Conservation (phyloP, 2,329 filamentous ascomycete species). For the Paecilomyces fulvus region DNA sequence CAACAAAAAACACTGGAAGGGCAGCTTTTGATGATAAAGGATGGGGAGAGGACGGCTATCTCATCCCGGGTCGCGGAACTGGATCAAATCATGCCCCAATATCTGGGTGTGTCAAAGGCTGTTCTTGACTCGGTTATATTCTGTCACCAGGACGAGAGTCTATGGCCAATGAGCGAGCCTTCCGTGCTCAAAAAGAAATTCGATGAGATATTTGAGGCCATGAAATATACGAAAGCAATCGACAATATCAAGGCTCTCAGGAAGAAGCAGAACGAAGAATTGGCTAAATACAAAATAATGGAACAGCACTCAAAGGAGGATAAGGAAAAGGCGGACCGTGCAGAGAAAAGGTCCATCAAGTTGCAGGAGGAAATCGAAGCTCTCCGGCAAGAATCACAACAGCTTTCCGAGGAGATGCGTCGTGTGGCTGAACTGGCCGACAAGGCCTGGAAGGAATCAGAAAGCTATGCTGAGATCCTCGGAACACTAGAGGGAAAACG, state of each 20-base stretch:
- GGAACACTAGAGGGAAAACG: slow-evolving; percentile 68
- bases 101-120: slow-evolving; percentile 80
- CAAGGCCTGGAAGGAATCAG: slow-evolving; percentile 63
- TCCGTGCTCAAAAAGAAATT: slow-evolving; percentile 82
- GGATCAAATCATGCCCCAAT: slow-evolving; percentile 73
- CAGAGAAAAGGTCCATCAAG: slow-evolving; percentile 55
- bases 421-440: slow-evolving; percentile 44
- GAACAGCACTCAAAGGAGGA: slow-evolving; percentile 72
- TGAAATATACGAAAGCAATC: slow-evolving; percentile 95
- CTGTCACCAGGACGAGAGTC: slow-evolving; percentile 94
- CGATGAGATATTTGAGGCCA: slow-evolving; percentile 94
- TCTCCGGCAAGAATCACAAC: slow-evolving; percentile 53
- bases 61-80: slow-evolving; percentile 76
- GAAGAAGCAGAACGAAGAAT: slow-evolving; percentile 71
- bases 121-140: slow-evolving; percentile 95
- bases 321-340: slow-evolving; percentile 72
- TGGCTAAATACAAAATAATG: slow-evolving; percentile 63
- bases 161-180: slow-evolving; percentile 94
- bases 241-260: slow-evolving; percentile 83
- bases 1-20: slow-evolving; percentile 79
- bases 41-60: slow-evolving; percentile 69
- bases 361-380: slow-evolving; percentile 55
- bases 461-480: slow-evolving; percentile 65
- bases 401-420: slow-evolving; percentile 43
- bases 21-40: slow-evolving; percentile 63